These are phyloP conservation scores for Verticillium klebahnii DNA, from an alignment of 2,329 filamentous ascomycete species.

Conservation along the genomic window DNA sequence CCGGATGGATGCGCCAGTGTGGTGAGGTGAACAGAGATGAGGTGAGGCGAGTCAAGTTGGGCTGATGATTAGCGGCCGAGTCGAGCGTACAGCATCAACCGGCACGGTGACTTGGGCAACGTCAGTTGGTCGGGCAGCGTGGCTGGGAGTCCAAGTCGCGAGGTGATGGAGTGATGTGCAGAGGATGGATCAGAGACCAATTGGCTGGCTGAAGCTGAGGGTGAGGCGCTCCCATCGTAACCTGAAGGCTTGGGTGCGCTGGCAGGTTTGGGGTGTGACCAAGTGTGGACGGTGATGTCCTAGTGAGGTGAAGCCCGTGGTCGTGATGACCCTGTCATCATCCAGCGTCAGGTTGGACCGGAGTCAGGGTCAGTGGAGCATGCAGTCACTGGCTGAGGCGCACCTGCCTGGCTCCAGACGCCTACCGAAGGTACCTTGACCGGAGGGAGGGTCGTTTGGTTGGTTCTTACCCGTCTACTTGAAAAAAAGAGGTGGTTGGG, in stretches of 20 bases:
- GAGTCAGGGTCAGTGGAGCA: neutral
- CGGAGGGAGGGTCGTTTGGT: neutral
- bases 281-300: neutral
- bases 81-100: too few relatives aligned
- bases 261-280: neutral
- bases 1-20: neutral
- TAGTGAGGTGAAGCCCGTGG: neutral
- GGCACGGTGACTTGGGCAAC: neutral
- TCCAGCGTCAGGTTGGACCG: neutral
- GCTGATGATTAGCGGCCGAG: too few relatives aligned
- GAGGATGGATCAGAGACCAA: neutral
- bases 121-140: neutral
- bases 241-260: neutral
- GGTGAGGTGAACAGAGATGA: neutral
- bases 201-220: neutral
- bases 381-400: neutral
- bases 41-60: neutral
- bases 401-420: neutral
- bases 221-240: neutral
- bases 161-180: neutral
- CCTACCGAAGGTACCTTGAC: neutral
- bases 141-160: neutral
- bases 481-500: conserved; percentile 22
- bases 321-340: neutral
- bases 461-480: neutral